A percentile compares a stretch with the other conserved stretches of the same genome.
These are phyloP conservation scores for Fusarium nanum DNA, from an alignment of 2,329 filamentous ascomycete species.

Conservation along the genomic window DNA sequence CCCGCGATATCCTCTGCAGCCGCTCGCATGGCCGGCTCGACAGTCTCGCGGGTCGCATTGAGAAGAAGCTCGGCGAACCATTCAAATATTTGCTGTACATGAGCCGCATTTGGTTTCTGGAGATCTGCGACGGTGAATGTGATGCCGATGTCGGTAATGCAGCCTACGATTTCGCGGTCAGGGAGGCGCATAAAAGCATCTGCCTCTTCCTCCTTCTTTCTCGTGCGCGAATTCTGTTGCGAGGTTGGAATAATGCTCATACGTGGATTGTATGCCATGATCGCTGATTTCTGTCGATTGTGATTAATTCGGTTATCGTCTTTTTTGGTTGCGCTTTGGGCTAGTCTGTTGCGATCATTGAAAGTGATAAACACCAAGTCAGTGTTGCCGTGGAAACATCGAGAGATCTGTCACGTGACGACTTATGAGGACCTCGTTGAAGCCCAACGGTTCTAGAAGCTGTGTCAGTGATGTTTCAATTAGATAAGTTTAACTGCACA, in stretches of 20 bases:
- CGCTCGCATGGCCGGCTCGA: conserved; percentile 94
- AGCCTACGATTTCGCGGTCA: conserved; percentile 89
- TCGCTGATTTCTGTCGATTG: conserved; percentile 28
- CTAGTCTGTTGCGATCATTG: conserved; percentile 23
- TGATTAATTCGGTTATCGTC: neutral
- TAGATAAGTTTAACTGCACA: neutral
- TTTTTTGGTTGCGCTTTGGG: conserved; percentile 11
- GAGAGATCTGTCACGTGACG: conserved; percentile 32
- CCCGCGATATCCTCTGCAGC: conserved; percentile 89
- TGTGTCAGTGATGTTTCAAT: conserved; percentile 17
- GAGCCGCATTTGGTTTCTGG: conserved; percentile 91
- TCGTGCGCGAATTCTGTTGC: conserved; percentile 63
- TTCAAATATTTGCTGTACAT: conserved; percentile 98
- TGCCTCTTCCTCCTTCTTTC: conserved; percentile 70
- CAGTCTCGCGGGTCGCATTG: conserved; percentile 91
- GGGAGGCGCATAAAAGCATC: conserved; percentile 70
- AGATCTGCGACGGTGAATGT: conserved; percentile 87
- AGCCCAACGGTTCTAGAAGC: neutral
- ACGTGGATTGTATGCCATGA: conserved; percentile 69
- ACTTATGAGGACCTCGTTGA: neutral
- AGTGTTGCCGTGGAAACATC: conserved; percentile 46
- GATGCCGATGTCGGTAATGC: conserved; percentile 96
- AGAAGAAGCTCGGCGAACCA: conserved; percentile 95
- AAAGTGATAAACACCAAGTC: conserved; percentile 38
- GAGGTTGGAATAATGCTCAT: conserved; percentile 69